A percentile compares a stretch with the other conserved stretches of the same genome.
phyloP scores from a whole-genome alignment of 139 green algal species.

The Yamagishiella unicocca region DNA sequence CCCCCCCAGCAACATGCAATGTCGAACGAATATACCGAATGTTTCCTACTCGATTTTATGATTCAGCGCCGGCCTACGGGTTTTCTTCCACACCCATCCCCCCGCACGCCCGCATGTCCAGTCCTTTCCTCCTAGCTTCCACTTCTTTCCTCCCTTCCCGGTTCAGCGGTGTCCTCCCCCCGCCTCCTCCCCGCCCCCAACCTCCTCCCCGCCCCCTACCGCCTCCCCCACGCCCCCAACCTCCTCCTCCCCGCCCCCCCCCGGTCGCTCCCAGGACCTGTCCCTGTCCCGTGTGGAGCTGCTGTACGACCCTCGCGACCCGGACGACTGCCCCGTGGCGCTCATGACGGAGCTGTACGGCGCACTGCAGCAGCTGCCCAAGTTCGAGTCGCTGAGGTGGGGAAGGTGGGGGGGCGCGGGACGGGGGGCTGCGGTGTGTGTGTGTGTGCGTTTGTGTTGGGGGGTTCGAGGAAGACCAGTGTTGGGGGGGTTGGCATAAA shows the following conservation, averaged over 20 bases:
- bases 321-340: constrained; percentile 36
- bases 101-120: neutral
- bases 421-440: no score
- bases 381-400: neutral
- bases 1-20: no score
- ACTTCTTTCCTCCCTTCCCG: neutral
- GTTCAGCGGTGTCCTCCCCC: neutral
- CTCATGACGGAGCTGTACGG: constrained; percentile 32
- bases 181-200: neutral
- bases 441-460: neutral
- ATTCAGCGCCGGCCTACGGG: no score
- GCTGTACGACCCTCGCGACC: constrained; percentile 11
- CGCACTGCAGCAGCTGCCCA: neutral
- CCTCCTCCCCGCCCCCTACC: neutral
- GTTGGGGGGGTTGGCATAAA: no score
- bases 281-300: neutral
- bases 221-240: no score
- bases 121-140: neutral
- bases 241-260: neutral
- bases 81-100: no score
- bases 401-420: no score
- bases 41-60: no score
- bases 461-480: no score
- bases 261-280: constrained; percentile 17
- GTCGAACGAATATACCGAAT: no score